These are phyloP conservation scores for Bjerkandera adusta DNA, from an alignment of 1,284 basidiomycete genomes.

Conservation along the genomic window DNA sequence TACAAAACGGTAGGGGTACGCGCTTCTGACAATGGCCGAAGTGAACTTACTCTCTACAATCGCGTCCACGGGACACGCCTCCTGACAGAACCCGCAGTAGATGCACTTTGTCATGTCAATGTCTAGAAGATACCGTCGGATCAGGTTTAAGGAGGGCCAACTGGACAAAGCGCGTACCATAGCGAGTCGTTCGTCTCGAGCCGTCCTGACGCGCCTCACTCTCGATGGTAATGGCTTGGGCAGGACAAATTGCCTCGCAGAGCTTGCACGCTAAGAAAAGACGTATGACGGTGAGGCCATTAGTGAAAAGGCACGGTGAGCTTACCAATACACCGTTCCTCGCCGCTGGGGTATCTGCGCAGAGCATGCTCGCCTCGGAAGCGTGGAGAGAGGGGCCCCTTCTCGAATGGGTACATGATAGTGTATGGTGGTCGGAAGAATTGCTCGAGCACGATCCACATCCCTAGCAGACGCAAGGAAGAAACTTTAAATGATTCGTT, in stretches of 20 bases:
- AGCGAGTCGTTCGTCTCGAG: conserved; percentile 95
- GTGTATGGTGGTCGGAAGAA: conserved; percentile 98
- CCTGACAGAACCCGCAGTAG: conserved; percentile 98
- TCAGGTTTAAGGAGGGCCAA: conserved; percentile 3
- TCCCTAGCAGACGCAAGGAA: conserved; percentile 54
- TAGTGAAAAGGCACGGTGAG: conserved; percentile 11
- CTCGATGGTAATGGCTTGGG: conserved; percentile 99
- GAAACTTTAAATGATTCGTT: not conserved
- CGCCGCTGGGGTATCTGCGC: conserved; percentile 95
- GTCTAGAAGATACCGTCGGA: conserved; percentile 46
- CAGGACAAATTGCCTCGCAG: conserved; percentile 99
- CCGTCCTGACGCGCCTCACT: conserved; percentile 96
- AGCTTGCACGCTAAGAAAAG: conserved; percentile 85
- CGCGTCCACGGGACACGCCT: conserved; percentile 99
- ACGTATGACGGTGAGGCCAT: conserved; percentile 8
- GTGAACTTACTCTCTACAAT: conserved; percentile 91
- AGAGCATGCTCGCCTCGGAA: conserved; percentile 99
- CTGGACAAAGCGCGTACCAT: conserved; percentile 52
- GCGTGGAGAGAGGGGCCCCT: conserved; percentile 95
- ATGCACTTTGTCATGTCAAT: conserved; percentile 98
- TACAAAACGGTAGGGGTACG: not conserved
- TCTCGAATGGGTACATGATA: conserved; percentile 98
- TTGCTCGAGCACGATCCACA: conserved; percentile 99
- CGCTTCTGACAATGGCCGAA: conserved; percentile 12
- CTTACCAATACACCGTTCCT: conserved; percentile 97